Conservation (phyloP, 179 eudicot genomes). For the Pouteria campechiana region DNA sequence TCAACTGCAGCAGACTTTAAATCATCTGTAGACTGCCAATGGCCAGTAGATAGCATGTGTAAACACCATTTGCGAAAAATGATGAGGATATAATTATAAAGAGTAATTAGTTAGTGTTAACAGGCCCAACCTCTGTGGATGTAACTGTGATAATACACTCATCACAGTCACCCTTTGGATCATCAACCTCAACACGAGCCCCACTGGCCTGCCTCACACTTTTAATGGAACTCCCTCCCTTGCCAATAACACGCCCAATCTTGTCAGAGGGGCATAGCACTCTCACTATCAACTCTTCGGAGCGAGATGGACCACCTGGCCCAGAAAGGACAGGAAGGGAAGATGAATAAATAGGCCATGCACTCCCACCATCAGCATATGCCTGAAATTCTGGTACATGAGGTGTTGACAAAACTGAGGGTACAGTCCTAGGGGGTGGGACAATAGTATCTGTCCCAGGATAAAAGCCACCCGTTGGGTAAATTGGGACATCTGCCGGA, state of each 20-base stretch:
- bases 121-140: constrained; percentile 58
- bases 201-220: constrained; percentile 83
- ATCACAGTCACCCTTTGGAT: constrained; percentile 36
- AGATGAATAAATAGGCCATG: constrained; percentile 64
- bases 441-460: constrained; percentile 40
- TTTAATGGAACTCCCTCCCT: constrained; percentile 75
- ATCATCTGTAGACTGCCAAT: constrained; percentile 63
- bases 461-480: constrained; percentile 55
- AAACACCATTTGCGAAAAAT: not conserved
- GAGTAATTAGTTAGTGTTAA: no score
- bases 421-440: constrained; percentile 49
- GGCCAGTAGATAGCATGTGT: no score
- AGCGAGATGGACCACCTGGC: constrained; percentile 43
- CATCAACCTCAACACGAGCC: constrained; percentile 76
- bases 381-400: constrained; percentile 48
- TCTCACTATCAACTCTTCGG: constrained; percentile 63
- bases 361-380: constrained; percentile 47
- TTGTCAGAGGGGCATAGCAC: constrained; percentile 71
- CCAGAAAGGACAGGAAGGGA: constrained; percentile 56
- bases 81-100: not conserved
- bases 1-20: constrained; percentile 77
- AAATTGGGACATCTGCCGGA: constrained; percentile 78
- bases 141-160: constrained; percentile 58
- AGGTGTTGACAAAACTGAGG: constrained; percentile 35
- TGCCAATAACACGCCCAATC: constrained; percentile 98